A percentile compares a stretch with the other conserved stretches of the same genome.
phyloP scores from a whole-genome alignment of 768 basidiomycete genomes.

The Scleroderma citrinum region DNA sequence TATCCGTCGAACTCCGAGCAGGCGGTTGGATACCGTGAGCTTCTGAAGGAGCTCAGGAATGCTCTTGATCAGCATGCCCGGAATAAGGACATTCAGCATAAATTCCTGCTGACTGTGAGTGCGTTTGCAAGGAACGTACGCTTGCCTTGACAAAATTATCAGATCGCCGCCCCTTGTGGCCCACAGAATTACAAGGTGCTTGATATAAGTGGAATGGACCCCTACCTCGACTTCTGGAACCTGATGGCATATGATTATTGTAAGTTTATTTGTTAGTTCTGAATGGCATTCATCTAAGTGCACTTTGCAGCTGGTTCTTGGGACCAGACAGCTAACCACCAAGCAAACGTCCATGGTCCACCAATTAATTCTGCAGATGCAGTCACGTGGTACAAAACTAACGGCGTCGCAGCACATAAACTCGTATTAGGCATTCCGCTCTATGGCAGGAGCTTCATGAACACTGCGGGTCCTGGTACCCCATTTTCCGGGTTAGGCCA shows the following conservation, averaged over 20 bases:
- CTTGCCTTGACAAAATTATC: slow-evolving; percentile 1
- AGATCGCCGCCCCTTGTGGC: slow-evolving; percentile 94
- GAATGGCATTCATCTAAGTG: slow-evolving; percentile 8
- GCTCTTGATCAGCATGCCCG: slow-evolving; percentile 72
- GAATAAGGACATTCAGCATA: slow-evolving; percentile 54
- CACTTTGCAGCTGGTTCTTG: slow-evolving; percentile 60
- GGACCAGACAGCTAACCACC: slow-evolving; percentile 69
- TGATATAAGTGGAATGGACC: slow-evolving; percentile 78
- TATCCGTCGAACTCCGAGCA: slow-evolving; percentile 78
- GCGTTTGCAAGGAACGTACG: neutral
- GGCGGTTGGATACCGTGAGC: slow-evolving; percentile 76
- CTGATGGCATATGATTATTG: slow-evolving; percentile 92
- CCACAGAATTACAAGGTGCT: slow-evolving; percentile 79
- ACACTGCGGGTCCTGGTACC: slow-evolving; percentile 75
- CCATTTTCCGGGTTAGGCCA: slow-evolving; percentile 78
- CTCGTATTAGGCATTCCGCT: slow-evolving; percentile 88
- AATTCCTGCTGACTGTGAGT: slow-evolving; percentile 70
- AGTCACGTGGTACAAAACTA: slow-evolving; percentile 61
- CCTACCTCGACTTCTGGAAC: slow-evolving; percentile 92
- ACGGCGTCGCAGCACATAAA: slow-evolving; percentile 73
- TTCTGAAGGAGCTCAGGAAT: slow-evolving; percentile 68
- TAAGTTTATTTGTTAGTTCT: slow-evolving; percentile 27
- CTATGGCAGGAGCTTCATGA: slow-evolving; percentile 88
- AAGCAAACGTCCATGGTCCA: slow-evolving; percentile 77
- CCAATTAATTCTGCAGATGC: slow-evolving; percentile 58